These are phyloP conservation scores for Friedmanniomyces simplex DNA, from an alignment of 495 filamentous ascomycete genomes.

Conservation along the genomic window DNA sequence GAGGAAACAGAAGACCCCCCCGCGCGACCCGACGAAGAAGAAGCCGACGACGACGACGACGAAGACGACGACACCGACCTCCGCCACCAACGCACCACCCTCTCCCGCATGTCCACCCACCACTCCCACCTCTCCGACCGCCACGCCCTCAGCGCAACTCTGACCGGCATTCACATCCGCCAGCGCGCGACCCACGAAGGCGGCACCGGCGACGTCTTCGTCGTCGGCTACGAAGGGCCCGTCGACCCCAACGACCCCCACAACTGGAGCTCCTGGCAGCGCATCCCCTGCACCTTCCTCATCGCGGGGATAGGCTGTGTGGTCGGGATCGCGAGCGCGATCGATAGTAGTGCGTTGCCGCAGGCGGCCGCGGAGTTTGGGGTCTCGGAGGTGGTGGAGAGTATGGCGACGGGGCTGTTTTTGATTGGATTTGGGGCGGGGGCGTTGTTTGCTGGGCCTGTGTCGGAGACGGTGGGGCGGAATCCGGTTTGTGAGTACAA, in stretches of 20 bases:
- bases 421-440: constrained; percentile 54
- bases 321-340: constrained; percentile 42
- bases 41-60: constrained; percentile 7
- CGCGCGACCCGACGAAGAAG: background rate
- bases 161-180: constrained; percentile 36
- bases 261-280: constrained; percentile 39
- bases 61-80: constrained; percentile 15
- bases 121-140: constrained; percentile 26
- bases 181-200: constrained; percentile 26
- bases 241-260: constrained; percentile 47
- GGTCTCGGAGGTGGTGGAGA: constrained; percentile 43
- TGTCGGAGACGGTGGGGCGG: constrained; percentile 49
- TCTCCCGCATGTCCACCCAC: constrained; percentile 14
- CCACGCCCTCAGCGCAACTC: constrained; percentile 26
- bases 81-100: constrained; percentile 4
- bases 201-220: constrained; percentile 38
- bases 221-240: constrained; percentile 47
- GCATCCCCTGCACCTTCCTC: constrained; percentile 37
- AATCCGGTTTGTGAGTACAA: constrained; percentile 42
- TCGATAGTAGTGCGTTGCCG: constrained; percentile 38
- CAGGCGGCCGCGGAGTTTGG: constrained; percentile 40
- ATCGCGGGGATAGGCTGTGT: constrained; percentile 44
- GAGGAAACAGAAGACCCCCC: constrained; percentile 16
- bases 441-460: constrained; percentile 40
- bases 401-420: constrained; percentile 45